Evolutionary conservation across 208 protist genomes (phyloP).

Genomic region (Blastocrithidia nonstop): DNA sequence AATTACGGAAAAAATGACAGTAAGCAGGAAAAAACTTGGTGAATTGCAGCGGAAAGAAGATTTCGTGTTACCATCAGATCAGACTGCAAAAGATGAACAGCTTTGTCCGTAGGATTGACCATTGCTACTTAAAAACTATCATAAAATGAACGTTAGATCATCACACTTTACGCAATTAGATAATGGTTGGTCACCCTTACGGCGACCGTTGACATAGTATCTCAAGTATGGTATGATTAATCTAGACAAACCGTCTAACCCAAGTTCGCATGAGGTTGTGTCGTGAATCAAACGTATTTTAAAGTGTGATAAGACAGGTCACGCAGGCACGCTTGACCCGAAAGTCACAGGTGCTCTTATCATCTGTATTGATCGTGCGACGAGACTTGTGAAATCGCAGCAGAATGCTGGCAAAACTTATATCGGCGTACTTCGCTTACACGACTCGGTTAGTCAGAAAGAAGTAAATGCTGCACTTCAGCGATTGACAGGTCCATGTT

Average conservation of each 20-base stretch:
- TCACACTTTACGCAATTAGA: slow-evolving; percentile 94
- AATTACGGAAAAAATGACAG: slow-evolving; percentile 8
- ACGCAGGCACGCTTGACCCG: slow-evolving; percentile 98
- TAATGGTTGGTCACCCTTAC: slow-evolving; percentile 95
- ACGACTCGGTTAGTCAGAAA: slow-evolving; percentile 86
- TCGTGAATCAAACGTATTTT: slow-evolving; percentile 99
- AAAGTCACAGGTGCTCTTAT: slow-evolving; percentile 98
- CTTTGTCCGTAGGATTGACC: slow-evolving; percentile 94
- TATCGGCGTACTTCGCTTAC: slow-evolving; percentile 94
- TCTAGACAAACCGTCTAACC: slow-evolving; percentile 99
- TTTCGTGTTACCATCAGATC: slow-evolving; percentile 49
- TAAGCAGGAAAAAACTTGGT: slow-evolving; percentile 66
- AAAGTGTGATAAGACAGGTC: slow-evolving; percentile 98
- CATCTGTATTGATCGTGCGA: slow-evolving; percentile 98
- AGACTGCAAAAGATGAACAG: slow-evolving; percentile 23
- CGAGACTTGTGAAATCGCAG: slow-evolving; percentile 99
- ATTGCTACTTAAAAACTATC: slow-evolving; percentile 98
- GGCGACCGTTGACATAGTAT: slow-evolving; percentile 95
- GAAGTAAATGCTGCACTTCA: slow-evolving; percentile 87
- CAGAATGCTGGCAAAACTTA: slow-evolving; percentile 99
- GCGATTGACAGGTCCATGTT: slow-evolving; percentile 96
- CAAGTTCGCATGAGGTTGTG: slow-evolving; percentile 99
- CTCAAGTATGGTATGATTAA: slow-evolving; percentile 99
- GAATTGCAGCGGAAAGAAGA: slow-evolving; percentile 61
- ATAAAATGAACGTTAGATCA: slow-evolving; percentile 95